These are phyloP conservation scores for Lojkania enalia DNA, from an alignment of 2,329 filamentous ascomycete species.

Conservation along the genomic window DNA sequence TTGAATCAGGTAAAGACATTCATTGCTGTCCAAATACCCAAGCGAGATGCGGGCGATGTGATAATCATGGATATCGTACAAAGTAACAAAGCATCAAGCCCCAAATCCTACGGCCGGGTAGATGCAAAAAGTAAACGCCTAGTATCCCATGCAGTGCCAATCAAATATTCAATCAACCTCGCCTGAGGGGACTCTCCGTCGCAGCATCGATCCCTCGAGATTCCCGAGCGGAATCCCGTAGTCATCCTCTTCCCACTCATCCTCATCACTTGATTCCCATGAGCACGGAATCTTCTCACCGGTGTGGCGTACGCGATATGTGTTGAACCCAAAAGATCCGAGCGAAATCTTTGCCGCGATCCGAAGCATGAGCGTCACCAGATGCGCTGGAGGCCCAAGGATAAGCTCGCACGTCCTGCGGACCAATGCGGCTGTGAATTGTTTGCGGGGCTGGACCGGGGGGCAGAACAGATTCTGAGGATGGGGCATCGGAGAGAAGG, in stretches of 20 bases:
- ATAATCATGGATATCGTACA: constrained; percentile 15
- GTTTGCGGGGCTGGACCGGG: constrained; percentile 40
- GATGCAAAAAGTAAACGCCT: constrained; percentile 16
- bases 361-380: constrained; percentile 77
- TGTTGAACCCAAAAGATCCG: constrained; percentile 43
- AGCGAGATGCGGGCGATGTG: constrained; percentile 2
- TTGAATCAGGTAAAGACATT: too few species aligned
- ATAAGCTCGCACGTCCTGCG: constrained; percentile 77
- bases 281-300: constrained; percentile 52
- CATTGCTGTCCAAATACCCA: too few species aligned
- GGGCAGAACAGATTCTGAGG: constrained; percentile 68
- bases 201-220: constrained; percentile 24
- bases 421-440: constrained; percentile 62
- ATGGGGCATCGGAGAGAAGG: constrained; percentile 69
- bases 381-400: constrained; percentile 76
- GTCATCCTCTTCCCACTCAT: constrained; percentile 60
- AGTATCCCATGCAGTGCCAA: constrained; percentile 20
- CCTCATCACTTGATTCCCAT: constrained; percentile 62
- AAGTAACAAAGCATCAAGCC: not conserved
- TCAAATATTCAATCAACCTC: constrained; percentile 32
- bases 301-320: constrained; percentile 35
- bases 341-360: constrained; percentile 75
- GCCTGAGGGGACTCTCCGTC: constrained; percentile 26
- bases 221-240: constrained; percentile 54
- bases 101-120: constrained; percentile 6